Base-by-base conservation (phyloP, 2,329 filamentous ascomycete species). In the Monosporascus sp. region DNA sequence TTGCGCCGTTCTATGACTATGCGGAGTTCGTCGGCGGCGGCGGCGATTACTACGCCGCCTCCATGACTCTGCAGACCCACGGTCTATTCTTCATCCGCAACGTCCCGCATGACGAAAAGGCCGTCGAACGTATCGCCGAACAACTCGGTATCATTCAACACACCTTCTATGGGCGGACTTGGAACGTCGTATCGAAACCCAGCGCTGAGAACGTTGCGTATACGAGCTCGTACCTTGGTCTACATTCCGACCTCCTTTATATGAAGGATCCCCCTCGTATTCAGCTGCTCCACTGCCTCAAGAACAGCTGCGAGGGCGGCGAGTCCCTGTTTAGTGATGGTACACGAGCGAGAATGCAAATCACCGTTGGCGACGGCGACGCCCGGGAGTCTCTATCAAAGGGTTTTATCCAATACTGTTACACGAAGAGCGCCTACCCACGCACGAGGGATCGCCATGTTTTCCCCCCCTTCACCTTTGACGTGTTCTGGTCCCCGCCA, bases 231-330 rank as follows among this genome's bases (percentile, higher is more conserved):
- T 86, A 86, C 64, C 83, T 97, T 1, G 89, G 89, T 17, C 85
- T 97, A 48, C 94, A 99, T 73, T 94, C 96, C 82, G 94, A 97
- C 68, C 79, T 97, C 41, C 78, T 97, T 52, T 97, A 97, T 72
- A 87, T 94, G 71, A 74, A 80, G 16, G 82, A 89, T 49, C 85
- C 89, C 3, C 93, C 93, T 0, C 84, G 86, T 35, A 82, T 94
- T 50, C 93, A 99, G 70, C 76, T 97, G 24, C 82, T 97, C 4
- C 94, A 97, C 72, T 97, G 91, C 65, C 78, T 97, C 43, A 81
- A 88, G 57, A 96, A 95, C 63, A 87, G 85, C 1, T 87, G 85
- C 60, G 73, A 79, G 0, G 93, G 93, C 19, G 94, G 93, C 47
- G 87, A 90, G 63, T 96, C 91, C 1, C 78, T 96, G 50, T 99